phyloP scores from a whole-genome alignment of 495 filamentous ascomycete species.

The Aspergillus cavernicola region DNA sequence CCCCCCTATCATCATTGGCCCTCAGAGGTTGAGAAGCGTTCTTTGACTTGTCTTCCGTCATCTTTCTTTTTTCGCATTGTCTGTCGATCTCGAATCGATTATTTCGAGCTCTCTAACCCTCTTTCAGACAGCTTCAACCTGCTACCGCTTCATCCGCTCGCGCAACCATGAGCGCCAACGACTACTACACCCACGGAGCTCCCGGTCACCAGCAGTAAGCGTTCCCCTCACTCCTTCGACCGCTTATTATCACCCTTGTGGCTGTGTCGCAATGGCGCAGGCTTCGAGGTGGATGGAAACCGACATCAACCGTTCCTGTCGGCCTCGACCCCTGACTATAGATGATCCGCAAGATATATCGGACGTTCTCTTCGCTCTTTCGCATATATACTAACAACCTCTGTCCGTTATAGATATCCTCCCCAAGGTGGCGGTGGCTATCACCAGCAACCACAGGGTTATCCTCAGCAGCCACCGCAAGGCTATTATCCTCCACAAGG shows the following conservation, averaged over 20 bases:
- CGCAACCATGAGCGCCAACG: conserved; percentile 18
- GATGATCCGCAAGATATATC: not conserved
- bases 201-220: conserved; percentile 21
- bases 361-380: not conserved
- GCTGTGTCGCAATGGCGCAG: not conserved
- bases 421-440: conserved; percentile 2
- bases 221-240: conserved; percentile 6
- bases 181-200: conserved; percentile 22
- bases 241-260: not conserved
- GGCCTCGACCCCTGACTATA: not conserved
- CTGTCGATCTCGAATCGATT: conserved; percentile 2
- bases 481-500: conserved; percentile 17
- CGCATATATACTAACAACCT: not conserved
- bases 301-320: not conserved
- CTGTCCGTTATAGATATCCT: conserved; percentile 5
- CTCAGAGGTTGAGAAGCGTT: conserved; percentile 8
- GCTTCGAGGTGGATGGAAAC: not conserved
- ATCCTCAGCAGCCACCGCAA: conserved; percentile 6
- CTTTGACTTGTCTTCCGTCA: not conserved
- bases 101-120: not conserved
- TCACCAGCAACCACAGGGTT: not conserved
- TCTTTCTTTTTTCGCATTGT: conserved; percentile 9
- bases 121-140: not conserved
- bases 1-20: conserved; percentile 18
- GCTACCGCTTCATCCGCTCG: not conserved